These are phyloP conservation scores for Hypoxylon sp. DNA, from an alignment of 2,329 filamentous ascomycete species.

Conservation along the genomic window DNA sequence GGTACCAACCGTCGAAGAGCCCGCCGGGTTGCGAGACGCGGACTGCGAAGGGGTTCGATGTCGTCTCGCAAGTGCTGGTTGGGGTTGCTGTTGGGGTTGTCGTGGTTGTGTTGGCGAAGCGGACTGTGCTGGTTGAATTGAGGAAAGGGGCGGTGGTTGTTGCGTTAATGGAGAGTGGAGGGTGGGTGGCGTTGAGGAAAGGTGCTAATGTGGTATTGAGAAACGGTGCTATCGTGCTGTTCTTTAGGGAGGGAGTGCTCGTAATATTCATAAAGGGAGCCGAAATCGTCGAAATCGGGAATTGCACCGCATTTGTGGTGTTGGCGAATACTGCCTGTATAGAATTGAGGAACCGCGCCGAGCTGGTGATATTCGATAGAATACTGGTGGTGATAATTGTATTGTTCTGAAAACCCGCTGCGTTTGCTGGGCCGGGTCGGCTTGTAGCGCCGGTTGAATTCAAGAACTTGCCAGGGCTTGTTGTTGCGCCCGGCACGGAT, in stretches of 20 bases:
- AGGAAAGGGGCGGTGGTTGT: conserved; percentile 14
- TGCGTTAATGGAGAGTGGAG: conserved; percentile 15
- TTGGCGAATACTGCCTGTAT: conserved; percentile 16
- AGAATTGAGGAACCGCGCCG: conserved; percentile 34
- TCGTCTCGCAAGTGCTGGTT: conserved; percentile 48
- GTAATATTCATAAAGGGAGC: conserved; percentile 37
- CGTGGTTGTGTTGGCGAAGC: conserved; percentile 30
- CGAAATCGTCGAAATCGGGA: conserved; percentile 28
- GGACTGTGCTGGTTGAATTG: conserved; percentile 17
- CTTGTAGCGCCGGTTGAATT: conserved; percentile 24
- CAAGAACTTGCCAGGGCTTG: conserved; percentile 18
- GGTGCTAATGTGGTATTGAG: conserved; percentile 21
- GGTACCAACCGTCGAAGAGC: conserved; percentile 53
- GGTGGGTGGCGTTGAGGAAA: conserved; percentile 29
- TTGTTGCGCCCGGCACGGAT: conserved; percentile 21
- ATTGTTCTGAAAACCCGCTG: conserved; percentile 6
- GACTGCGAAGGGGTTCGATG: conserved; percentile 48
- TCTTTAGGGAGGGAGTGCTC: conserved; percentile 3
- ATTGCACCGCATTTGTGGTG: conserved; percentile 9
- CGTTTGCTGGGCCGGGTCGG: conserved; percentile 10
- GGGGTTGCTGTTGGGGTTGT: conserved; percentile 36
- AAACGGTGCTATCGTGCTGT: conserved; percentile 13
- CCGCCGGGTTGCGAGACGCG: conserved; percentile 51
- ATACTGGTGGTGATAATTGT: background rate
- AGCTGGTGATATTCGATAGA: conserved; percentile 25